phyloP scores from a whole-genome alignment of 1,139 yeast species.

The Lodderomyces margitis region DNA sequence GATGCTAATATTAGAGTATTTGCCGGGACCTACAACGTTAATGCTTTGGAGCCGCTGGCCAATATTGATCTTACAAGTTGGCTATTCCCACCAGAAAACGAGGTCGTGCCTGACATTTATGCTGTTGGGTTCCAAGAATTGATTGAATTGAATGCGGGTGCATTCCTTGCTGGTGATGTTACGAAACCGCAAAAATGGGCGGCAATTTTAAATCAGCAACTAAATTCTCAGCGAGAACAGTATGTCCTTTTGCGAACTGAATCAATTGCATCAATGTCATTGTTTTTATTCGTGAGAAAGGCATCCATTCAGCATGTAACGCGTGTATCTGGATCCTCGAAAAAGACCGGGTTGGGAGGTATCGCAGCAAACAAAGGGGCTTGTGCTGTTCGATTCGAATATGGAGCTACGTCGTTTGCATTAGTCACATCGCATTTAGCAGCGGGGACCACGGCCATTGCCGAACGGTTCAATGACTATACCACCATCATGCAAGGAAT shows the following conservation, averaged over 20 bases:
- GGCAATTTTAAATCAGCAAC: constrained; percentile 50
- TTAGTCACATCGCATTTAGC: constrained; percentile 92
- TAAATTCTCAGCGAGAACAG: constrained; percentile 42
- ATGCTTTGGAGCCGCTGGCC: constrained; percentile 60
- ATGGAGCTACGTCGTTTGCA: constrained; percentile 75
- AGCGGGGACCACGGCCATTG: constrained; percentile 82
- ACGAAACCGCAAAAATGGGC: constrained; percentile 68
- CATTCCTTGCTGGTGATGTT: constrained; percentile 68
- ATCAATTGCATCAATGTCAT: constrained; percentile 44
- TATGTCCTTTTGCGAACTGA: constrained; percentile 43
- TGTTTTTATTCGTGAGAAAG: constrained; percentile 34
- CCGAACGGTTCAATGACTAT: constrained; percentile 87
- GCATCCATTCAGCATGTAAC: constrained; percentile 62
- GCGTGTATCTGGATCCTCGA: constrained; percentile 74
- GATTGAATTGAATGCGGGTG: constrained; percentile 85
- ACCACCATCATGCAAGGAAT: constrained; percentile 77
- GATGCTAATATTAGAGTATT: constrained; percentile 60
- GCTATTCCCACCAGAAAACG: constrained; percentile 71
- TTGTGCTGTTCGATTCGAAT: constrained; percentile 77
- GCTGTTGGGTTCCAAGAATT: constrained; percentile 92
- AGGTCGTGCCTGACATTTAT: constrained; percentile 60
- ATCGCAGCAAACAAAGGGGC: constrained; percentile 93
- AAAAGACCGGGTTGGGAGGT: constrained; percentile 89
- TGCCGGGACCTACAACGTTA: constrained; percentile 86
- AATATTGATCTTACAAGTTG: constrained; percentile 65